phyloP scores from a whole-genome alignment of 345 rosid genomes.

The Citrus trifoliata region DNA sequence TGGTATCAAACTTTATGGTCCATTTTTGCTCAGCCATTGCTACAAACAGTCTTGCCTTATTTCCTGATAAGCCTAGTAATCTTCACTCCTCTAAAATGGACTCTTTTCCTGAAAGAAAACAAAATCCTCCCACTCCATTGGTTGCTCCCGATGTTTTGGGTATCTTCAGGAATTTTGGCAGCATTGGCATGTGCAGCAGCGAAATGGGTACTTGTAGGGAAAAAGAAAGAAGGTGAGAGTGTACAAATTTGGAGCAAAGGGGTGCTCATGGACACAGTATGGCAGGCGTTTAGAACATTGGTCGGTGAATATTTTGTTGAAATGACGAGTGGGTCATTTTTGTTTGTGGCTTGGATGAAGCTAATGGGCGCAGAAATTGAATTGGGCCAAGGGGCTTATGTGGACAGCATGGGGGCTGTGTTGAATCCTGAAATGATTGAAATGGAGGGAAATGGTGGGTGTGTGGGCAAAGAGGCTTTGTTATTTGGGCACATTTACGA shows the following conservation, averaged over 20 bases:
- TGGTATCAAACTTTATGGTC: conserved; percentile 53
- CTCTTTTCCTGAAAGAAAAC: conserved; percentile 30
- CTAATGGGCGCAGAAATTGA: conserved; percentile 54
- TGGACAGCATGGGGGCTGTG: conserved; percentile 58
- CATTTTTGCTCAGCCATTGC: conserved; percentile 46
- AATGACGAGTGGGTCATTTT: conserved; percentile 39
- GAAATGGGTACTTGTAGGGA: conserved; percentile 61
- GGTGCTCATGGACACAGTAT: conserved; percentile 54
- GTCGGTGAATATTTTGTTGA: conserved; percentile 63
- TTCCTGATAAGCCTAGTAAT: conserved; percentile 42
- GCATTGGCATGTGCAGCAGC: conserved; percentile 42
- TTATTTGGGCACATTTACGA: conserved; percentile 66
- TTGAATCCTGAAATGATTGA: conserved; percentile 70
- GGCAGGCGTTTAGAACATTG: conserved; percentile 59
- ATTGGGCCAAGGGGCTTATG: conserved; percentile 37
- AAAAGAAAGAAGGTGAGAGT: conserved; percentile 50
- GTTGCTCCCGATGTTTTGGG: conserved; percentile 53
- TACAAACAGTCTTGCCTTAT: conserved; percentile 54
- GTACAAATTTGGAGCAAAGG: conserved; percentile 44
- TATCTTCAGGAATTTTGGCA: conserved; percentile 40
- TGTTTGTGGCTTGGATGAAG: conserved; percentile 49
- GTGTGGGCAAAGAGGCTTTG: conserved; percentile 50
- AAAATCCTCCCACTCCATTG: conserved; percentile 30
- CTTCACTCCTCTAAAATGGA: conserved; percentile 33
- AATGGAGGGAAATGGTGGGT: conserved; percentile 43